phyloP scores from a whole-genome alignment of 306 rosid species.

The Lotus japonicus region DNA sequence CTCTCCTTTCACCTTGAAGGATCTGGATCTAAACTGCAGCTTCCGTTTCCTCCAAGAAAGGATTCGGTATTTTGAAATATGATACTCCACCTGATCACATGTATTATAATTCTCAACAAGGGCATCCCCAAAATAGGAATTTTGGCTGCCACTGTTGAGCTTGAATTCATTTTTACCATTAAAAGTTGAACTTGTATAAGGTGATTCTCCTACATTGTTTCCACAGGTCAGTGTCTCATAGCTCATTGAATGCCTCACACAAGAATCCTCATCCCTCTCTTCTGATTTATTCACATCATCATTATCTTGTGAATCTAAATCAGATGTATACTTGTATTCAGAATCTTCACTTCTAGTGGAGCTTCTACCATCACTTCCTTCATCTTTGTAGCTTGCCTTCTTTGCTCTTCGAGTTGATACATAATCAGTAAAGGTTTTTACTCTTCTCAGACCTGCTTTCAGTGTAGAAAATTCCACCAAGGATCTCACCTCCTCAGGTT shows the following conservation, averaged over 20 bases:
- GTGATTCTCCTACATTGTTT: conserved; percentile 54
- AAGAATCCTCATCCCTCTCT: conserved; percentile 44
- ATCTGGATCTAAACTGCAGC: conserved; percentile 60
- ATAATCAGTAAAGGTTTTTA: conserved; percentile 48
- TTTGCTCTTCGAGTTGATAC: conserved; percentile 56
- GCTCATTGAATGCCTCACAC: conserved; percentile 54
- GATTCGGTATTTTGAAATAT: conserved; percentile 45
- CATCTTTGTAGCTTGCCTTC: conserved; percentile 52
- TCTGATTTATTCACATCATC: conserved; percentile 50
- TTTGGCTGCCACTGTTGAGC: conserved; percentile 56
- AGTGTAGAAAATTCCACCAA: conserved; percentile 54
- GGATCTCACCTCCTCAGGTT: conserved; percentile 17
- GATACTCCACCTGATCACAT: conserved; percentile 29
- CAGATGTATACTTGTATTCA: conserved; percentile 54
- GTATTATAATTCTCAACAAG: conserved; percentile 2
- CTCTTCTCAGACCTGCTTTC: conserved; percentile 65
- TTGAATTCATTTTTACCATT: conserved; percentile 49
- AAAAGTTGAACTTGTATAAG: conserved; percentile 33
- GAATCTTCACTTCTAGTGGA: conserved; percentile 69
- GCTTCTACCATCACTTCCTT: conserved; percentile 63
- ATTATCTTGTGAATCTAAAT: conserved; percentile 52
- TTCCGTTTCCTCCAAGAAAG: conserved; percentile 76
- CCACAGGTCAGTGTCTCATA: conserved; percentile 56
- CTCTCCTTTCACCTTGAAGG: conserved; percentile 71
- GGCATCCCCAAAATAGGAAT: conserved; percentile 42